phyloP scores from a whole-genome alignment of 1,284 basidiomycete species.

The Vanrija sp. region DNA sequence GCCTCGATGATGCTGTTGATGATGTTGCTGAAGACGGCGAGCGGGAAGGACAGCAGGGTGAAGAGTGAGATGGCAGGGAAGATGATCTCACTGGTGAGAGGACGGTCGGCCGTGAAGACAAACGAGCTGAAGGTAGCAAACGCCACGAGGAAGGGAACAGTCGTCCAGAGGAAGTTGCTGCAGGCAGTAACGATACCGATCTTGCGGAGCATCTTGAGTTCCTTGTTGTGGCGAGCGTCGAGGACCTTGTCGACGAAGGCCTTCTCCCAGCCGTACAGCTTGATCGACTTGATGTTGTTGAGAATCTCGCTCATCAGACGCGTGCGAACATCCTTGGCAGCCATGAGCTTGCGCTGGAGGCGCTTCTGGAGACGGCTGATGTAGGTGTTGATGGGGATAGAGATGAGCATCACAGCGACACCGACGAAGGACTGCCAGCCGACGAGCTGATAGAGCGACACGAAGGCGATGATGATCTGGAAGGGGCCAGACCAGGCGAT shows the following conservation, averaged over 20 bases:
- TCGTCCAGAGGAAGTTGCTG: conserved; percentile 38
- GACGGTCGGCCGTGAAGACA: conserved; percentile 62
- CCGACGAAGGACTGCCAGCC: conserved; percentile 92
- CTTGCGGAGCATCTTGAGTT: conserved; percentile 72
- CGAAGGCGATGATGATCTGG: conserved; percentile 77
- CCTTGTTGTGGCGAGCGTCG: conserved; percentile 76
- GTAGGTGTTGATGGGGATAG: conserved; percentile 69
- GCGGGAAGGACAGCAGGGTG: conserved; percentile 81
- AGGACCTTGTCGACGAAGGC: conserved; percentile 69
- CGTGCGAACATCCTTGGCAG: conserved; percentile 63
- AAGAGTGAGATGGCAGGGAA: conserved; percentile 94
- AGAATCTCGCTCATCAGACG: conserved; percentile 60
- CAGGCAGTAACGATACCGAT: conserved; percentile 64
- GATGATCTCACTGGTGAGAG: conserved; percentile 84
- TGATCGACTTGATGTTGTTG: conserved; percentile 77
- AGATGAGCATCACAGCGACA: conserved; percentile 82
- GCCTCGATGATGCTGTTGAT: conserved; percentile 55
- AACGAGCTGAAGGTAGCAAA: conserved; percentile 81
- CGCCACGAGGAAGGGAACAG: conserved; percentile 63
- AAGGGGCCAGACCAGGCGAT: conserved; percentile 53
- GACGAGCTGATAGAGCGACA: conserved; percentile 80
- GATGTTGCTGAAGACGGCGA: conserved; percentile 61
- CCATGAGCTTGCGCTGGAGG: conserved; percentile 86
- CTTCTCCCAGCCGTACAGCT: conserved; percentile 65
- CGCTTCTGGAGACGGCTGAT: conserved; percentile 72